Conservation (phyloP, 305 asterid species). For the Lippia alba region DNA sequence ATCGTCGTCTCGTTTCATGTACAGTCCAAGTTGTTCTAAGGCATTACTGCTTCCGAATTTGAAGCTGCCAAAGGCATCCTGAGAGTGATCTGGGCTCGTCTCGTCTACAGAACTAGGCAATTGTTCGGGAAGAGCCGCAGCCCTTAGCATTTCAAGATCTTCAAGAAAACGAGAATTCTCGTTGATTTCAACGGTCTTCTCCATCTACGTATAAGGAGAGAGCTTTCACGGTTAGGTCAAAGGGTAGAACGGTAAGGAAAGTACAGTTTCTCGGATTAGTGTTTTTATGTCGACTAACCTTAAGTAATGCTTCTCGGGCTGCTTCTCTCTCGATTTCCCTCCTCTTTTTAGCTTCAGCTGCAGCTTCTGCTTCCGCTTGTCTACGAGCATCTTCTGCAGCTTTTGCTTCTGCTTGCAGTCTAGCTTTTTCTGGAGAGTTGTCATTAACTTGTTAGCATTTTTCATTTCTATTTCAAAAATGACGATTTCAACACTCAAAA, state of each 20-base stretch:
- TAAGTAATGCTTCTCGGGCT: conserved; percentile 81
- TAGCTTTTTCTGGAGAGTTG: conserved; percentile 75
- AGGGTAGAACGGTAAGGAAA: too few relatives aligned
- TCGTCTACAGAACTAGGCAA: conserved; percentile 69
- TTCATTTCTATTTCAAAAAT: background rate
- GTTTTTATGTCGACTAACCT: conserved; percentile 47
- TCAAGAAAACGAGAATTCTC: conserved; percentile 72
- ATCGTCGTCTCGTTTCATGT: conserved; percentile 86
- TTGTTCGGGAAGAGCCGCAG: conserved; percentile 57
- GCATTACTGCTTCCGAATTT: conserved; percentile 80
- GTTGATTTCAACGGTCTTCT: conserved; percentile 88
- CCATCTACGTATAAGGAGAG: conserved; percentile 55
- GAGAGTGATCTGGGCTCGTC: conserved; percentile 68
- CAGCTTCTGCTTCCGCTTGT: conserved; percentile 88
- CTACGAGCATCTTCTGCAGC: conserved; percentile 95
- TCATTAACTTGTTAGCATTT: conserved; percentile 14
- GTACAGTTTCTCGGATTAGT: too few relatives aligned
- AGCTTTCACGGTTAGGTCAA: background rate
- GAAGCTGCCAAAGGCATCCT: conserved; percentile 75
- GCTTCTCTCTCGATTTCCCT: conserved; percentile 92
- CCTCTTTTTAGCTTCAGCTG: conserved; percentile 71
- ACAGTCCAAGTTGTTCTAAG: conserved; percentile 88
- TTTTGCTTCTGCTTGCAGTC: conserved; percentile 91
- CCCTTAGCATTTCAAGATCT: conserved; percentile 80
- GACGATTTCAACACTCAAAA: background rate